Evolutionary conservation across 306 rosid species (phyloP).

Genomic region (Vigna reflexopilosa): DNA sequence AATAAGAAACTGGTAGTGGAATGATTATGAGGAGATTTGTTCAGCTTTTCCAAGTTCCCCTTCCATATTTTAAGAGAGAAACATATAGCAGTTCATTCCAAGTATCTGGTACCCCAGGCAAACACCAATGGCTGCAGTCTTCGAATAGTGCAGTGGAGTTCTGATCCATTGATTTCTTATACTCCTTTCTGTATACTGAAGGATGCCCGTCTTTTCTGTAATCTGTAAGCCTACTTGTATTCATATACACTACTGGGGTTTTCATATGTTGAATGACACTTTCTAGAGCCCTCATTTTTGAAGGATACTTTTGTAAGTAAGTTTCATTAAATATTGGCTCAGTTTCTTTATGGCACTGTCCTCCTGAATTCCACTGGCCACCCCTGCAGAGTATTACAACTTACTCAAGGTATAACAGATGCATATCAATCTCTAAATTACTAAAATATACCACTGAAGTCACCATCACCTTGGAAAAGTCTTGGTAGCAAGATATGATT

Average conservation of each 20-base stretch:
- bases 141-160: slow-evolving; percentile 35
- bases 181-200: slow-evolving; percentile 60
- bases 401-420: slow-evolving; percentile 5
- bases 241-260: slow-evolving; percentile 67
- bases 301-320: slow-evolving; percentile 60
- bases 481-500: neutral
- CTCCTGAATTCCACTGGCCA: slow-evolving; percentile 91
- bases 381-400: slow-evolving; percentile 59
- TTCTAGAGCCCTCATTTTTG: slow-evolving; percentile 74
- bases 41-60: slow-evolving; percentile 41
- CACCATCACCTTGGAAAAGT: neutral
- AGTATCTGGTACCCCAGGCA: slow-evolving; percentile 63
- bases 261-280: slow-evolving; percentile 59
- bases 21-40: neutral
- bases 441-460: neutral
- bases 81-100: slow-evolving; percentile 56
- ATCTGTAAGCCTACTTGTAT: slow-evolving; percentile 75
- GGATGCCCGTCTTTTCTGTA: slow-evolving; percentile 90
- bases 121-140: slow-evolving; percentile 69
- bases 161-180: slow-evolving; percentile 37
- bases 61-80: slow-evolving; percentile 46
- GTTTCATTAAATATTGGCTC: slow-evolving; percentile 68
- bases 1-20: slow-evolving; percentile 3
- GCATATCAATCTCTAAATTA: slow-evolving; percentile 5
- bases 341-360: slow-evolving; percentile 73